These are phyloP conservation scores for Botryotinia convoluta DNA, from an alignment of 2,329 filamentous ascomycete species.

Conservation along the genomic window DNA sequence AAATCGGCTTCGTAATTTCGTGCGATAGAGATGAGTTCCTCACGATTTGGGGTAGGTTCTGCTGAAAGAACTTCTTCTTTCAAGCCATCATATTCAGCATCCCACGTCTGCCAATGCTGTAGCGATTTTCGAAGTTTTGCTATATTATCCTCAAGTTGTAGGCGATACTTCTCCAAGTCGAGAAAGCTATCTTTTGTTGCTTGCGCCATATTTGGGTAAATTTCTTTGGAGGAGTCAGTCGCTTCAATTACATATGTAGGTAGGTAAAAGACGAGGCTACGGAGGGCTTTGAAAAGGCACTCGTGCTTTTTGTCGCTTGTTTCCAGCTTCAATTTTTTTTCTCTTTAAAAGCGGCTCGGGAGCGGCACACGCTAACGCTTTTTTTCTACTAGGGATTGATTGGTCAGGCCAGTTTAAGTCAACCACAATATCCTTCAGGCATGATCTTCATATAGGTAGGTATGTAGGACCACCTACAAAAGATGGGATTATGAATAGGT, in stretches of 20 bases:
- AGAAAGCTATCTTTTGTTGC: slow-evolving; percentile 46
- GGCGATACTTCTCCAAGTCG: slow-evolving; percentile 71
- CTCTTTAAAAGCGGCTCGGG: neutral
- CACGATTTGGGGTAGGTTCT: slow-evolving; percentile 45
- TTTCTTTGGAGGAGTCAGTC: neutral
- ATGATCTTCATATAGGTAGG: neutral
- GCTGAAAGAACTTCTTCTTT: slow-evolving; percentile 70
- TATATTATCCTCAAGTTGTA: slow-evolving; percentile 73
- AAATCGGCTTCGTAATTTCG: slow-evolving; percentile 54
- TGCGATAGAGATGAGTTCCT: slow-evolving; percentile 54
- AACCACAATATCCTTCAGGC: neutral
- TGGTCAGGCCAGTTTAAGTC: neutral
- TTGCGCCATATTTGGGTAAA: slow-evolving; percentile 30
- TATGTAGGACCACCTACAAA: too few relatives aligned
- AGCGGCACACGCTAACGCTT: neutral
- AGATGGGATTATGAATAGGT: neutral
- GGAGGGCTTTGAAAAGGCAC: neutral
- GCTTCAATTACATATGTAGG: neutral
- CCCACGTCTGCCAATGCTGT: slow-evolving; percentile 86
- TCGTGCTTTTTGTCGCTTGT: neutral
- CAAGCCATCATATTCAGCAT: slow-evolving; percentile 85
- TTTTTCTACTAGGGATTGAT: neutral
- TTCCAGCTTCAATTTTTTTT: neutral
- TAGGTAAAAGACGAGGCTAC: neutral
- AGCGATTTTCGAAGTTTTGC: slow-evolving; percentile 71